Evolutionary conservation across 306 rosid genomes (phyloP).

Genomic region (Cicer arietinum): DNA sequence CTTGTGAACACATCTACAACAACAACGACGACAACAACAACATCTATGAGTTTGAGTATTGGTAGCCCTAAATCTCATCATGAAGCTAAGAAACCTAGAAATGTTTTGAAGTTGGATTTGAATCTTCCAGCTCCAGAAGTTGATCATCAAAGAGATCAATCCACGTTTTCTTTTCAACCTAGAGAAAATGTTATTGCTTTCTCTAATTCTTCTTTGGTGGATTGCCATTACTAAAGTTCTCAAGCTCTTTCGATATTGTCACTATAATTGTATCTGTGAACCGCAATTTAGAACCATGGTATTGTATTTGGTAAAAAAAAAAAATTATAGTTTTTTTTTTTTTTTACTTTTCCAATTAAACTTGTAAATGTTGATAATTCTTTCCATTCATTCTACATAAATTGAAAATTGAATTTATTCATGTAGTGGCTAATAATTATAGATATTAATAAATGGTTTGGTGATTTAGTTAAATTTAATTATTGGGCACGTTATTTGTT

Average conservation of each 20-base stretch:
- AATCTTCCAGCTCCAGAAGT: slow-evolving; percentile 88
- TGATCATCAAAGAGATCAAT: slow-evolving; percentile 50
- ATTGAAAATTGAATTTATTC: slow-evolving; percentile 41
- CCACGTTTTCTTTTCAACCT: slow-evolving; percentile 56
- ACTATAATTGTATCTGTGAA: no score
- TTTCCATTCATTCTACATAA: slow-evolving; percentile 48
- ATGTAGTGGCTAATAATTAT: not conserved
- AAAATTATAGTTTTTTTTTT: not conserved
- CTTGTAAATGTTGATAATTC: slow-evolving; percentile 51
- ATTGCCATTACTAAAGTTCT: slow-evolving; percentile 69
- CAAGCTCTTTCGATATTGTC: not conserved
- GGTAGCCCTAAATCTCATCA: slow-evolving; percentile 31
- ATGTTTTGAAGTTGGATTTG: slow-evolving; percentile 66
- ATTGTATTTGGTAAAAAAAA: slow-evolving; percentile 11
- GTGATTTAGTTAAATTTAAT: slow-evolving; percentile 5
- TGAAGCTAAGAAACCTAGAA: slow-evolving; percentile 55
- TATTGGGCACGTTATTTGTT: not conserved
- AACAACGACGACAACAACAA: not conserved
- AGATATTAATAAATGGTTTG: not conserved
- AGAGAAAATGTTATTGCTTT: slow-evolving; percentile 65
- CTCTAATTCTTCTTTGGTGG: slow-evolving; percentile 76
- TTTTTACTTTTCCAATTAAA: slow-evolving; percentile 6
- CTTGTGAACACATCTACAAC: slow-evolving; percentile 32
- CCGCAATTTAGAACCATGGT: not conserved
- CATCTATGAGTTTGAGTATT: not conserved